phyloP scores from a whole-genome alignment of 371 early-diverging fungal genomes.

The Actinomucor elegans region DNA sequence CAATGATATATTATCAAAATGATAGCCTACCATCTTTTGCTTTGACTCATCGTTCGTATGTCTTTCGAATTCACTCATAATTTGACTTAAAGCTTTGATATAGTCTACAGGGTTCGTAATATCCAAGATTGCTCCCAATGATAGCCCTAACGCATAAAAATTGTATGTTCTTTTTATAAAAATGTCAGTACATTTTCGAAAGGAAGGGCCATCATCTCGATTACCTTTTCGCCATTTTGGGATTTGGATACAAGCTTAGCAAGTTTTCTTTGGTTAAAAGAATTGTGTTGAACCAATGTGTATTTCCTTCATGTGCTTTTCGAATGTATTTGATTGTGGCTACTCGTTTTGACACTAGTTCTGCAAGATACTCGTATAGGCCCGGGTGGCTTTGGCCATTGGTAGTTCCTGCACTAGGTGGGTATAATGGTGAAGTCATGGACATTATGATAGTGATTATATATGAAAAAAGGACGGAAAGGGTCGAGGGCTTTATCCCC shows the following conservation, averaged over 20 bases:
- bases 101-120: constrained; percentile 65
- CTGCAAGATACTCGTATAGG: constrained; percentile 50
- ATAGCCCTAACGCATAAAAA: constrained; percentile 65
- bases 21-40: constrained; percentile 51
- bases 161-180: constrained; percentile 44
- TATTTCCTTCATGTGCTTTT: constrained; percentile 54
- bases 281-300: constrained; percentile 64
- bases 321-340: constrained; percentile 67
- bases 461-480: too few species aligned
- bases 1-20: background rate
- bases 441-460: too few species aligned
- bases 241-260: constrained; percentile 32
- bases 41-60: constrained; percentile 51
- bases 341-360: constrained; percentile 66
- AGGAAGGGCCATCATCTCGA: background rate
- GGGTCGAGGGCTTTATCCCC: too few species aligned
- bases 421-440: constrained; percentile 13
- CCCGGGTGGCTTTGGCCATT: constrained; percentile 25
- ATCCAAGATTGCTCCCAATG: constrained; percentile 63
- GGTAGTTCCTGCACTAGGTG: constrained; percentile 1
- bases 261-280: constrained; percentile 55
- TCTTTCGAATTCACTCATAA: constrained; percentile 60
- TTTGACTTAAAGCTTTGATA: constrained; percentile 59
- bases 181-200: background rate
- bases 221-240: constrained; percentile 46